Evolutionary conservation across 2,329 filamentous ascomycete species (phyloP).

Genomic region (Sclerotinia borealis): DNA sequence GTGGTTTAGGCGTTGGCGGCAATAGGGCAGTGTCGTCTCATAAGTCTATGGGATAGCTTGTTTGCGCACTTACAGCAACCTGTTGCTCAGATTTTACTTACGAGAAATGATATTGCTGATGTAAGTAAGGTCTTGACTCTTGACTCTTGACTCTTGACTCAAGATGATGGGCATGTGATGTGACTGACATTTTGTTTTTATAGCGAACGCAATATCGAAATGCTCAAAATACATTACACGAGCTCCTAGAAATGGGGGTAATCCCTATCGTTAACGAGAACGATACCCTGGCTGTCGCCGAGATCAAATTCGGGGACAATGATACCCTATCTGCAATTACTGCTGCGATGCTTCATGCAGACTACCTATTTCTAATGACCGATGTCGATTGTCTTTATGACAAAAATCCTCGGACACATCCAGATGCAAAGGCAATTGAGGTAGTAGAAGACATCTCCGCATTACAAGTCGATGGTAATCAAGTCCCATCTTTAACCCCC

Average conservation of each 20-base stretch:
- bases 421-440: slow-evolving; percentile 83
- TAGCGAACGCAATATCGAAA: slow-evolving; percentile 90
- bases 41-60: slow-evolving; percentile 90
- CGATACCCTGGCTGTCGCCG: slow-evolving; percentile 89
- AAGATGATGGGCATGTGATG: no score
- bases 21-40: slow-evolving; percentile 90
- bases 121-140: slow-evolving; percentile 51
- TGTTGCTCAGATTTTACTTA: slow-evolving; percentile 89
- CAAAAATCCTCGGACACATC: slow-evolving; percentile 81
- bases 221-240: slow-evolving; percentile 88
- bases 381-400: slow-evolving; percentile 97
- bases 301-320: slow-evolving; percentile 99
- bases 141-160: not conserved
- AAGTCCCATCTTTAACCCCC: not conserved
- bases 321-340: slow-evolving; percentile 96
- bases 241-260: slow-evolving; percentile 88
- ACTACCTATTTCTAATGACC: slow-evolving; percentile 97
- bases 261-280: slow-evolving; percentile 99
- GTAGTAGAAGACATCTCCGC: slow-evolving; percentile 83
- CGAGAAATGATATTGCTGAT: slow-evolving; percentile 93
- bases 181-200: slow-evolving; percentile 16
- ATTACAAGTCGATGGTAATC: slow-evolving; percentile 69
- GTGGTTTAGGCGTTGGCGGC: slow-evolving; percentile 71
- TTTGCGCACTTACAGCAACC: slow-evolving; percentile 85
- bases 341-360: slow-evolving; percentile 92